Evolutionary conservation across 1,139 yeast genomes (phyloP), one percentile per base, ranked within the genome.

Genomic region (Hansenula lynferdii): DNA sequence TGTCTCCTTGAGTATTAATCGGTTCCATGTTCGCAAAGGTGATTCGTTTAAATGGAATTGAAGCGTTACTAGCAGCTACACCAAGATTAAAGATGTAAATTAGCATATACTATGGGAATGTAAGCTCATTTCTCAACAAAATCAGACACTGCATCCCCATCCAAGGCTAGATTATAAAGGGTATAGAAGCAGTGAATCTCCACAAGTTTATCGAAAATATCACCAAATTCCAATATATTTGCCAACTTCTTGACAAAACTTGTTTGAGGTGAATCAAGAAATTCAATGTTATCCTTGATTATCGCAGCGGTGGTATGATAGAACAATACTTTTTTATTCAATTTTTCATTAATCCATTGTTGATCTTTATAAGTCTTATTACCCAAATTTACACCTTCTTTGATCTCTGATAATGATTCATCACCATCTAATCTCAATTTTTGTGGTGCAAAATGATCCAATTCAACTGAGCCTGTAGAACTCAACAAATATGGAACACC

Each of bases 401-500:
- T 27, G 2, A 27, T 10, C 8, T 27, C 20, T 6, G 19, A 10
- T 9, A 27, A 27, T 11, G 16, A 6, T 16, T 27, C 29, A 27
- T 27, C 20, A 8, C 20, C 29, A 17, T 27, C 29, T 7, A 27
- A n/a, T 17, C 9, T 9, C 6, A 27, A 17, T 3, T 3, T 15
- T 27, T 27, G 20, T 6, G 29, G 29, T 4, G 8, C 9, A 14
- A 27, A 27, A 5, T 16, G 4, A 7, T 26, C 11, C 7, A 26
- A 7, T 6, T 14, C 18, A 15, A 26, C 12, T 15, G 17, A 11
- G 7, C 28, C 28, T 7, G 28, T 19, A 3, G 30, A 14, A 8
- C 33, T 37, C 11, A 32, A 16, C n/a, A 19, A 18, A 28, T 32
- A 37, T 19, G 36, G 35, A 7, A 37, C 25, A 11, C 39, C 39